These are phyloP conservation scores for Diaporthe sp. DNA, from an alignment of 2,329 filamentous ascomycete species.

Conservation along the genomic window DNA sequence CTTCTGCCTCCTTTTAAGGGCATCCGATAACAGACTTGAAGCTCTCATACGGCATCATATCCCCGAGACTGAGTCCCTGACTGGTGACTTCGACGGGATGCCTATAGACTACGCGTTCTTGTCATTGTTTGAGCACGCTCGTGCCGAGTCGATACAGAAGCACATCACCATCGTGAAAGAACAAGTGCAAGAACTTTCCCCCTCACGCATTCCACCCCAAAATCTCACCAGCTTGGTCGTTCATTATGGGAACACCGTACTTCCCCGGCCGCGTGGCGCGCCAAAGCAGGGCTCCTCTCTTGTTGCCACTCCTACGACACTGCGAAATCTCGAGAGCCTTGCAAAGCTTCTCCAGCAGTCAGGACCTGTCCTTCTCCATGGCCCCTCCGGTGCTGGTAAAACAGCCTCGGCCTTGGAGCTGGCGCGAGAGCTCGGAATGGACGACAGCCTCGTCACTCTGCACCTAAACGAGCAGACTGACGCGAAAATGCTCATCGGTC, in stretches of 20 bases:
- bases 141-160: constrained; percentile 57
- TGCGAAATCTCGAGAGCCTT: constrained; percentile 76
- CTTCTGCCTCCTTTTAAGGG: constrained; percentile 81
- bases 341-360: constrained; percentile 73
- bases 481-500: constrained; percentile 92
- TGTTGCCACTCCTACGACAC: constrained; percentile 78
- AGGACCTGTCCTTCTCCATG: constrained; percentile 83
- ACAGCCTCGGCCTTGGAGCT: constrained; percentile 86
- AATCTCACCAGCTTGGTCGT: constrained; percentile 70
- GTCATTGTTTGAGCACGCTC: constrained; percentile 66
- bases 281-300: constrained; percentile 61
- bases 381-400: constrained; percentile 89
- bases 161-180: constrained; percentile 39
- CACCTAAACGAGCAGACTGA: constrained; percentile 99
- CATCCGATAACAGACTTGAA: constrained; percentile 83
- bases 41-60: constrained; percentile 75
- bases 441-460: constrained; percentile 87
- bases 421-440: constrained; percentile 81
- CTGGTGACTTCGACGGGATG: constrained; percentile 80
- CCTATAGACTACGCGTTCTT: constrained; percentile 83
- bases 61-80: constrained; percentile 67
- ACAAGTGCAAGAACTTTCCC: background rate
- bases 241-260: constrained; percentile 72
- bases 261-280: constrained; percentile 70
- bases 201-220: constrained; percentile 41